Percentiles rank a stretch among this genome's conserved stretches.
phyloP scores from a whole-genome alignment of 2,329 filamentous ascomycete genomes.

The Pseudopyricularia cyperi region DNA sequence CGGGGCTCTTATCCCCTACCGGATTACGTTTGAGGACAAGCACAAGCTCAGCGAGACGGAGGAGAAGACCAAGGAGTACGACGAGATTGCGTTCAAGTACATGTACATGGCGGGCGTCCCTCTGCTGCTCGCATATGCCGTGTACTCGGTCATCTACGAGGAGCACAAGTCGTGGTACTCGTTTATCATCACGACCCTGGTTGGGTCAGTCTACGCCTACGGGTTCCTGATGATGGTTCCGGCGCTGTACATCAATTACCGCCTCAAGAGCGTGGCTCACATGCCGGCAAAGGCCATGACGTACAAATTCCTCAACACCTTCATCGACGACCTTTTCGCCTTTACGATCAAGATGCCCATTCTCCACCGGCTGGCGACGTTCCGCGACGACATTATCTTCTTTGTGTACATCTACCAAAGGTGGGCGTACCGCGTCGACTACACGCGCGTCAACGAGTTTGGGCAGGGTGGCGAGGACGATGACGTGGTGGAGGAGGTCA shows the following conservation, averaged over 20 bases:
- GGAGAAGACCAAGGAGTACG: constrained; percentile 96
- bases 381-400: constrained; percentile 95
- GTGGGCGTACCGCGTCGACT: constrained; percentile 86
- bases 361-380: constrained; percentile 79
- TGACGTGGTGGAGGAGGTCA: constrained; percentile 31
- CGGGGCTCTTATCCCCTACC: constrained; percentile 64
- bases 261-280: constrained; percentile 86
- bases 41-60: constrained; percentile 91
- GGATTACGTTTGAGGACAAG: constrained; percentile 85
- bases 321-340: constrained; percentile 96
- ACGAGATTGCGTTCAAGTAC: constrained; percentile 94
- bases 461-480: constrained; percentile 96
- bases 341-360: constrained; percentile 99
- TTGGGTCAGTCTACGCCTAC: constrained; percentile 93
- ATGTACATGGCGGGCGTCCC: constrained; percentile 89
- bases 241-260: constrained; percentile 96
- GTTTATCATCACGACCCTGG: constrained; percentile 86
- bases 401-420: constrained; percentile 95
- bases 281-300: constrained; percentile 96
- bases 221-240: constrained; percentile 99
- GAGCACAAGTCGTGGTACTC: constrained; percentile 97
- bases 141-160: constrained; percentile 85
- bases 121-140: constrained; percentile 75
- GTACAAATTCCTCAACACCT: constrained; percentile 97
- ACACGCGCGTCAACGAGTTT: constrained; percentile 89